These are phyloP conservation scores for Lactifluus subvellereus DNA, from an alignment of 768 basidiomycete species.

Conservation along the genomic window DNA sequence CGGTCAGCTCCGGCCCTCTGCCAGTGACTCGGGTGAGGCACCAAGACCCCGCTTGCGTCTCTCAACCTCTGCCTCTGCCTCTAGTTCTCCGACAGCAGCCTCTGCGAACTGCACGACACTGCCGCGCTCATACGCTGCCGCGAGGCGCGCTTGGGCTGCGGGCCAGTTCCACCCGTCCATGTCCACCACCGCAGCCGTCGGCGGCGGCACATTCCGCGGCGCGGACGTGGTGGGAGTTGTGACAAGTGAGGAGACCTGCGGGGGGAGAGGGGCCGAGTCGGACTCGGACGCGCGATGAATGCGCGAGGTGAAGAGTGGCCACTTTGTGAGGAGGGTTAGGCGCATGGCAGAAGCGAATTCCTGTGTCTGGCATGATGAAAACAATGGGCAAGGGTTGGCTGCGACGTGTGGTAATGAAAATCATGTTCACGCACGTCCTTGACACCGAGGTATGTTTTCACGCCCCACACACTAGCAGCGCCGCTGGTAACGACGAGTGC, in stretches of 20 bases:
- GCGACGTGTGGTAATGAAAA: not conserved
- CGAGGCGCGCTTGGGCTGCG: slow-evolving; percentile 48
- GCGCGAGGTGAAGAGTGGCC: slow-evolving; percentile 45
- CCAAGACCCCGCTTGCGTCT: slow-evolving; percentile 33
- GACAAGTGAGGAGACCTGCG: not conserved
- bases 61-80: slow-evolving; percentile 51
- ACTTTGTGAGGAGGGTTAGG: slow-evolving; percentile 37
- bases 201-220: not conserved
- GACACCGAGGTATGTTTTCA: slow-evolving; percentile 50
- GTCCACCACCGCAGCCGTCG: not conserved
- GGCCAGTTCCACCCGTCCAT: slow-evolving; percentile 44
- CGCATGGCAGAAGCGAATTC: slow-evolving; percentile 61
- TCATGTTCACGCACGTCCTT: slow-evolving; percentile 41
- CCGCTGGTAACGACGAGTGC: slow-evolving; percentile 48
- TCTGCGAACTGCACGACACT: slow-evolving; percentile 54
- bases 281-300: slow-evolving; percentile 46
- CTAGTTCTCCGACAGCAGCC: slow-evolving; percentile 48
- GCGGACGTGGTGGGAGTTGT: not conserved
- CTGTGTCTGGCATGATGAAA: slow-evolving; percentile 36
- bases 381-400: no score
- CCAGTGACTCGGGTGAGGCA: not conserved
- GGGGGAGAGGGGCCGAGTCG: slow-evolving; percentile 26
- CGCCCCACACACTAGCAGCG: slow-evolving; percentile 39
- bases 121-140: slow-evolving; percentile 51
- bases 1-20: not conserved